phyloP scores from a whole-genome alignment of 2,329 filamentous ascomycete genomes.

The Penicillium sclerotiorum region DNA sequence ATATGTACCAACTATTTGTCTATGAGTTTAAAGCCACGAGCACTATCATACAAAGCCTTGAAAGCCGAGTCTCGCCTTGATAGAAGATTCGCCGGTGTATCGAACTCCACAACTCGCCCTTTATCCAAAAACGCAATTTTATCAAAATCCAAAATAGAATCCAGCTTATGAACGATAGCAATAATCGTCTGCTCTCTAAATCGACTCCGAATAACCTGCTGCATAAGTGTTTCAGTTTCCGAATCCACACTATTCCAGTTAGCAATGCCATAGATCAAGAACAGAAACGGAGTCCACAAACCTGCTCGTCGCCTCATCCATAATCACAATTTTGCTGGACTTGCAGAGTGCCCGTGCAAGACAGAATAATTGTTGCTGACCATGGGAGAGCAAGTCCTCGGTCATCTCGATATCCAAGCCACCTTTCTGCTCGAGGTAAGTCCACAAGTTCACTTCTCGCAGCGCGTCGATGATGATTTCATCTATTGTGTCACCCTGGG shows the following conservation, averaged over 20 bases:
- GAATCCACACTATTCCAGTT: conserved; percentile 51
- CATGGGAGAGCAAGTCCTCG: conserved; percentile 46
- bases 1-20: too few relatives aligned
- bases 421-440: conserved; percentile 30
- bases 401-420: conserved; percentile 38
- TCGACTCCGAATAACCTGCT: conserved; percentile 52
- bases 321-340: conserved; percentile 26
- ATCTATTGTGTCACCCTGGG: conserved; percentile 16
- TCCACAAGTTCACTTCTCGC: conserved; percentile 29
- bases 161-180: conserved; percentile 55
- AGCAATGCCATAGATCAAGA: background rate
- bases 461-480: conserved; percentile 28
- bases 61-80: conserved; percentile 23
- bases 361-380: conserved; percentile 63
- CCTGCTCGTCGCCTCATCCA: conserved; percentile 29
- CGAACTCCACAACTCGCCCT: conserved; percentile 29
- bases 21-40: too few relatives aligned
- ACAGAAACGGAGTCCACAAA: background rate
- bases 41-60: conserved; percentile 14
- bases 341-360: conserved; percentile 58
- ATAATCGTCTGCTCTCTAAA: conserved; percentile 60
- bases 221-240: conserved; percentile 57
- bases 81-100: conserved; percentile 18
- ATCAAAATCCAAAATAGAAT: conserved; percentile 36
- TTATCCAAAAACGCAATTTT: conserved; percentile 30